phyloP scores from a whole-genome alignment of 495 filamentous ascomycete genomes.

The Penicillium cinerascens region DNA sequence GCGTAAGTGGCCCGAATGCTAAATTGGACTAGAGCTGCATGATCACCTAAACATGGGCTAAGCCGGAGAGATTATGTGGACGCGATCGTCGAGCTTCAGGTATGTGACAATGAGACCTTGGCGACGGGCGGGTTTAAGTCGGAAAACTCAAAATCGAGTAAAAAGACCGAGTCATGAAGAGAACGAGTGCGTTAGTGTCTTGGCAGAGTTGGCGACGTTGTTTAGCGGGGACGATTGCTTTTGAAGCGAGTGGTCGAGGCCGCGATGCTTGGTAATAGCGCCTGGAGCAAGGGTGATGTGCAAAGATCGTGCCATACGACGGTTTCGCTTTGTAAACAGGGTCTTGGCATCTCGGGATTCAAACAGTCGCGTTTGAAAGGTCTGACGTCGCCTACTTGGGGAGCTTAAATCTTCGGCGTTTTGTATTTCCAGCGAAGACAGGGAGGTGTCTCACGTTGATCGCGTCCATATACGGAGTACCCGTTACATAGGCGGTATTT shows the following conservation, averaged over 20 bases:
- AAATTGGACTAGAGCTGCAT: neutral
- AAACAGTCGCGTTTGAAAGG: neutral
- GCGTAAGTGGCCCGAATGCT: neutral
- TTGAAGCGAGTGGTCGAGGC: conserved; percentile 18
- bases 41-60: neutral
- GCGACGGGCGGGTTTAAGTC: neutral
- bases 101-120: neutral
- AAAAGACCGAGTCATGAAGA: neutral
- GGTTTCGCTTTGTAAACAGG: conserved; percentile 1
- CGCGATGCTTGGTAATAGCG: conserved; percentile 23
- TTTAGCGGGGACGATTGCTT: conserved; percentile 3
- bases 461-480: neutral
- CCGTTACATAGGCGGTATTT: neutral
- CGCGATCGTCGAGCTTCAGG: neutral
- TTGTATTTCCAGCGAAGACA: neutral
- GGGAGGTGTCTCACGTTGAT: neutral
- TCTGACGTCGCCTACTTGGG: neutral
- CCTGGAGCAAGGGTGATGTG: conserved; percentile 13
- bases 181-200: neutral
- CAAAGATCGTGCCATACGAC: conserved; percentile 1
- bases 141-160: neutral
- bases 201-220: neutral
- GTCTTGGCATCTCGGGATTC: neutral
- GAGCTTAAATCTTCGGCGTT: neutral
- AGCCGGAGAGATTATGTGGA: too few relatives aligned